Conservation (phyloP, 495 filamentous ascomycete genomes). For the Terfezia boudieri region DNA sequence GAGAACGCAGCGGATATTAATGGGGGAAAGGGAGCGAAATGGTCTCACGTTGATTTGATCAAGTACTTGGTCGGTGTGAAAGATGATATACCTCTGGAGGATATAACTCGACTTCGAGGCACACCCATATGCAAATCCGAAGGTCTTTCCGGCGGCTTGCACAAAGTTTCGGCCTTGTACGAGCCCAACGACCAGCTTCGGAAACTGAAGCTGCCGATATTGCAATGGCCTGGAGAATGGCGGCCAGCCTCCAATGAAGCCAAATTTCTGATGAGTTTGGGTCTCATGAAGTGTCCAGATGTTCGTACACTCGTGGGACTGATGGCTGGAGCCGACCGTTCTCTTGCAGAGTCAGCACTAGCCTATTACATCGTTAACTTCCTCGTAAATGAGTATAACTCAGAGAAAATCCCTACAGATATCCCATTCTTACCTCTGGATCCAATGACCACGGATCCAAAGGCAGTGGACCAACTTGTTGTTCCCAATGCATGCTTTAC, state of each 20-base stretch:
- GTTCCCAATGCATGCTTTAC: slow-evolving; percentile 57
- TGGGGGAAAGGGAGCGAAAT: slow-evolving; percentile 32
- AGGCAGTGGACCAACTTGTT: slow-evolving; percentile 31
- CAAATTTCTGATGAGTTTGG: slow-evolving; percentile 46
- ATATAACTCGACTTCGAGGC: slow-evolving; percentile 54
- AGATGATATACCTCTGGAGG: slow-evolving; percentile 67
- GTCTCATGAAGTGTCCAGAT: slow-evolving; percentile 44
- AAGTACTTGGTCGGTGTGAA: slow-evolving; percentile 76
- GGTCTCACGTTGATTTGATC: slow-evolving; percentile 86
- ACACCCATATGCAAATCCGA: slow-evolving; percentile 71
- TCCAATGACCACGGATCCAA: not conserved
- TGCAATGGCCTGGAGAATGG: slow-evolving; percentile 64
- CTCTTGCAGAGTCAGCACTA: slow-evolving; percentile 41
- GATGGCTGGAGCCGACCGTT: slow-evolving; percentile 42
- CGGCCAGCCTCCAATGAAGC: slow-evolving; percentile 41
- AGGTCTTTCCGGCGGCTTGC: slow-evolving; percentile 30
- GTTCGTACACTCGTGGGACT: slow-evolving; percentile 50
- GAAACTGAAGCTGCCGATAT: slow-evolving; percentile 45
- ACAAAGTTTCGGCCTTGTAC: slow-evolving; percentile 64
- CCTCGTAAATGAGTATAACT: slow-evolving; percentile 45
- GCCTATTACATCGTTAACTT: slow-evolving; percentile 66
- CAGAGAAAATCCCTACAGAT: slow-evolving; percentile 24
- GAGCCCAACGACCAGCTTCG: slow-evolving; percentile 55
- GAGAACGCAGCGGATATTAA: slow-evolving; percentile 20
- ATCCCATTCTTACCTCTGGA: slow-evolving; percentile 24